Conservation (phyloP, 2,329 filamentous ascomycete genomes). For the Aureobasidium musti region DNA sequence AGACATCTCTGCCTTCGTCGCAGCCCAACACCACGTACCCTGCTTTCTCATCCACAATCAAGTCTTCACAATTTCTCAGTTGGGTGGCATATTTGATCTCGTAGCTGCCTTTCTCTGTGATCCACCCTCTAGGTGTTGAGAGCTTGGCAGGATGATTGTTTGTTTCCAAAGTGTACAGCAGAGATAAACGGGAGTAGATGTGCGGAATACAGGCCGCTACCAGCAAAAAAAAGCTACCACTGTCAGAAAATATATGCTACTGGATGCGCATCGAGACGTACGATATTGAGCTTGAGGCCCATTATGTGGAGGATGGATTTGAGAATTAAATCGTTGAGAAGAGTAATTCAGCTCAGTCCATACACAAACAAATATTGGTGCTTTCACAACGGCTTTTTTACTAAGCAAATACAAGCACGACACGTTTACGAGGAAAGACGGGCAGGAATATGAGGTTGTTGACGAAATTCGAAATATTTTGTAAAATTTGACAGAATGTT, state of each 20-base stretch:
- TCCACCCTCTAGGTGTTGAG: slow-evolving; percentile 1
- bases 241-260: background rate
- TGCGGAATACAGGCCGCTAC: slow-evolving; percentile 12
- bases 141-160: slow-evolving; percentile 14
- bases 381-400: slow-evolving; percentile 5
- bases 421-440: too few relatives aligned
- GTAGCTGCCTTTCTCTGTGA: slow-evolving; percentile 30
- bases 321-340: too few relatives aligned
- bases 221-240: background rate
- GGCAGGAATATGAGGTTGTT: too few relatives aligned
- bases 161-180: slow-evolving; percentile 5
- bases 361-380: background rate
- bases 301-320: background rate
- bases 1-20: slow-evolving; percentile 47
- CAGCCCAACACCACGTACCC: slow-evolving; percentile 49
- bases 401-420: too few relatives aligned
- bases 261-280: background rate
- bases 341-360: too few relatives aligned
- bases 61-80: slow-evolving; percentile 50
- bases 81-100: slow-evolving; percentile 42
- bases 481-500: too few relatives aligned
- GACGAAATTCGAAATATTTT: too few relatives aligned
- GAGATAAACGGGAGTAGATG: slow-evolving; percentile 15
- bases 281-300: slow-evolving; percentile 11
- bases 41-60: slow-evolving; percentile 42